These are phyloP conservation scores for Rugonectria rugulosa DNA, from an alignment of 2,329 filamentous ascomycete species.

Conservation along the genomic window DNA sequence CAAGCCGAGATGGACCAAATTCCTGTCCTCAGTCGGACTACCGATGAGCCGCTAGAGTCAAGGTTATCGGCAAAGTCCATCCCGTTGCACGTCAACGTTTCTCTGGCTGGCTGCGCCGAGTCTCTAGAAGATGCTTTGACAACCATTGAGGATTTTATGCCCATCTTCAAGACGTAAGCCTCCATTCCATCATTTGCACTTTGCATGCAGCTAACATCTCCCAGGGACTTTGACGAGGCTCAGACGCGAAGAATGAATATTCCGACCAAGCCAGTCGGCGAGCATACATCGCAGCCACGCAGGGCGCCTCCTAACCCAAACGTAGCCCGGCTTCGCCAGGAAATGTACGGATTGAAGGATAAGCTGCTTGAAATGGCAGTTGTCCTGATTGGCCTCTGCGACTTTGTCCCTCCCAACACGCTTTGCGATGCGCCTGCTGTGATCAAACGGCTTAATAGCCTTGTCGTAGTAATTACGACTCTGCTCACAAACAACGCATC, in stretches of 20 bases:
- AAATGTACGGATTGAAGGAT: constrained; percentile 33
- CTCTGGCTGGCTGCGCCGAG: constrained; percentile 11
- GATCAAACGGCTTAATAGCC: not conserved
- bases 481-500: constrained; percentile 35
- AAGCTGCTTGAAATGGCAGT: constrained; percentile 5
- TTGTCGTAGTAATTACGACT: constrained; percentile 25
- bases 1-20: constrained; percentile 3
- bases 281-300: not conserved
- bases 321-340: constrained; percentile 23
- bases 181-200: not conserved
- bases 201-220: not conserved
- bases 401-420: not conserved
- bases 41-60: no score
- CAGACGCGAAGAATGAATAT: constrained; percentile 25
- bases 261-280: not conserved
- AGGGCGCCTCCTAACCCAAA: constrained; percentile 19
- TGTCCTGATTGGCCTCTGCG: constrained; percentile 15
- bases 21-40: not conserved
- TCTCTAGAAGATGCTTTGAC: constrained; percentile 13
- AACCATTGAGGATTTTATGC: constrained; percentile 21
- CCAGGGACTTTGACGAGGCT: constrained; percentile 33
- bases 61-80: constrained; percentile 4
- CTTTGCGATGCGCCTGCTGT: not conserved
- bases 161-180: constrained; percentile 32
- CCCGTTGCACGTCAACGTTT: constrained; percentile 15